These are phyloP conservation scores for Cladosporium cucumerinum DNA, from an alignment of 2,329 filamentous ascomycete genomes.

Conservation along the genomic window DNA sequence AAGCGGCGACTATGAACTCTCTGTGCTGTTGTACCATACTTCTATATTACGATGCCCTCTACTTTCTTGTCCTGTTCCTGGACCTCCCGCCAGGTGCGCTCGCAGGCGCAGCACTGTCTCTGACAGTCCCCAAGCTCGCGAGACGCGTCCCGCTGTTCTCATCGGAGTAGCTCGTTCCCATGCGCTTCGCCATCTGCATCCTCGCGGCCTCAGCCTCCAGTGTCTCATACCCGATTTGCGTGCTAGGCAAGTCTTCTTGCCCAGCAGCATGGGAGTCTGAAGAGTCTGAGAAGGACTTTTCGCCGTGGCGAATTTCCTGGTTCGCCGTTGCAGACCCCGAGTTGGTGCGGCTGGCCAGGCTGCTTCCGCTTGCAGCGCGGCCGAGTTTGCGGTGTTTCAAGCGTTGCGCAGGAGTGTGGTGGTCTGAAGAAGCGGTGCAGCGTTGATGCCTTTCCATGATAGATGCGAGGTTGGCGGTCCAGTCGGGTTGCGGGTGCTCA, in stretches of 20 bases:
- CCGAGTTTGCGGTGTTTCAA: constrained; percentile 30
- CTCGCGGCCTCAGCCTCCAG: constrained; percentile 32
- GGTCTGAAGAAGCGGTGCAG: not conserved
- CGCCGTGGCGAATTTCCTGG: not conserved
- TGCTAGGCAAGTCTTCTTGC: constrained; percentile 25
- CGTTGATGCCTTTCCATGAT: constrained; percentile 13
- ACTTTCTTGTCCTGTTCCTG: not conserved
- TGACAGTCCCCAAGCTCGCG: constrained; percentile 31
- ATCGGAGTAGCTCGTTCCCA: constrained; percentile 31
- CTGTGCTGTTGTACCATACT: constrained; percentile 9
- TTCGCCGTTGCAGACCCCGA: not conserved
- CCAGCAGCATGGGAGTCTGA: not conserved
- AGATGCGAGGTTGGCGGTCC: constrained; percentile 9
- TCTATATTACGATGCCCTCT: not conserved
- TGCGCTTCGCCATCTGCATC: constrained; percentile 31
- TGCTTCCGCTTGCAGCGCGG: constrained; percentile 28
- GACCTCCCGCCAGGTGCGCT: constrained; percentile 19
- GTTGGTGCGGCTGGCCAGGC: constrained; percentile 8
- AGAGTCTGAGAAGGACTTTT: constrained; percentile 1
- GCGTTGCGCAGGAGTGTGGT: constrained; percentile 20
- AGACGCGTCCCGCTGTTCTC: constrained; percentile 25
- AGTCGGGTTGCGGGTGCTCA: not conserved
- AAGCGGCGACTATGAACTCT: not conserved
- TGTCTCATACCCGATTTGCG: constrained; percentile 36
- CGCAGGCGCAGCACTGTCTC: constrained; percentile 26